Conservation (phyloP, 129 eudicot species). For the Arctium lappa region DNA sequence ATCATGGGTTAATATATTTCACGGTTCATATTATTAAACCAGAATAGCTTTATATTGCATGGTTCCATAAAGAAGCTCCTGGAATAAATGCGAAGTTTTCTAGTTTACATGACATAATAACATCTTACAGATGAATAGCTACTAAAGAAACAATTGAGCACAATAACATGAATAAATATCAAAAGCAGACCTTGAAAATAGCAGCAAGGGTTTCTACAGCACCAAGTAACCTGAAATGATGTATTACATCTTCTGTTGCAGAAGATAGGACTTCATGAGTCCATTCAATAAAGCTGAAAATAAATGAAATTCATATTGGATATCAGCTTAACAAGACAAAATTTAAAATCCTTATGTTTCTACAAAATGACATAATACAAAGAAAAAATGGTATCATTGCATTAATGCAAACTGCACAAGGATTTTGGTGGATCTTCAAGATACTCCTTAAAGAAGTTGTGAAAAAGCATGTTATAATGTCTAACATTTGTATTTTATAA, state of each 20-base stretch:
- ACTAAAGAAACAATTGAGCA: not conserved
- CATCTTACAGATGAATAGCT: not conserved
- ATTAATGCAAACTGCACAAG: not conserved
- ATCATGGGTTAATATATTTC: not conserved
- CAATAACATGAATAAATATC: slow-evolving; percentile 2
- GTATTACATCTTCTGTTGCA: slow-evolving; percentile 46
- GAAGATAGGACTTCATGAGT: slow-evolving; percentile 76
- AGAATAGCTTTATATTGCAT: not conserved
- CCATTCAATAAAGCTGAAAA: slow-evolving; percentile 85
- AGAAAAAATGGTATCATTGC: not conserved
- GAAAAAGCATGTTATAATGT: not conserved
- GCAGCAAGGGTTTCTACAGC: slow-evolving; percentile 82
- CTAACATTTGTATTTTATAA: not conserved
- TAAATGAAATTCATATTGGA: slow-evolving; percentile 1
- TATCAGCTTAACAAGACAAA: slow-evolving; percentile 4
- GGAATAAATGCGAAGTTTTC: not conserved
- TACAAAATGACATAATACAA: not conserved
- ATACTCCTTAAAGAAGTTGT: slow-evolving; percentile 1
- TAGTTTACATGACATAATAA: not conserved
- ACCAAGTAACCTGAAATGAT: slow-evolving; percentile 84
- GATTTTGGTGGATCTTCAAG: not conserved
- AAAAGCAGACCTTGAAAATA: slow-evolving; percentile 72
- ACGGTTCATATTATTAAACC: not conserved
- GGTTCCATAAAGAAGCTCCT: not conserved
- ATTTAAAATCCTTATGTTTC: not conserved